Conservation (phyloP, 495 filamentous ascomycete genomes). For the Podospora tetraspora region DNA sequence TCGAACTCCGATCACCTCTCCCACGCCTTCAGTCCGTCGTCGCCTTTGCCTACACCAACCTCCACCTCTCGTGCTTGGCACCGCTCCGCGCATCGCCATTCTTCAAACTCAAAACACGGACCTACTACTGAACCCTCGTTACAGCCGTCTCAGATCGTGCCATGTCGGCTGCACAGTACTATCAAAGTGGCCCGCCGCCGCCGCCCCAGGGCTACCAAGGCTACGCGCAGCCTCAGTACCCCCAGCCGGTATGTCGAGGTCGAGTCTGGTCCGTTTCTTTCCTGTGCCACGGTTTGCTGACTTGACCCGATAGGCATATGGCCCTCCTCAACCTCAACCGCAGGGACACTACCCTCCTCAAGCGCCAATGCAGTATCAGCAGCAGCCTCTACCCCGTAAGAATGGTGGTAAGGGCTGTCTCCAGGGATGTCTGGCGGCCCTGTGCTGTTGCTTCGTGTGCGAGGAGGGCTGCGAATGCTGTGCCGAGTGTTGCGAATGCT, state of each 20-base stretch:
- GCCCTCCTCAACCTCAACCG: slow-evolving; percentile 12
- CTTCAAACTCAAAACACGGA: neutral
- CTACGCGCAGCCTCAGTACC: slow-evolving; percentile 27
- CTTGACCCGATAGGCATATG: slow-evolving; percentile 11
- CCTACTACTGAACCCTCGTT: neutral
- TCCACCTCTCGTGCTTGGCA: neutral
- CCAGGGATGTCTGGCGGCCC: slow-evolving; percentile 57
- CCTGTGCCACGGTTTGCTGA: neutral
- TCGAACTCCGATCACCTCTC: neutral
- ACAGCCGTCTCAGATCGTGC: neutral
- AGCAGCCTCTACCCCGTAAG: slow-evolving; percentile 52
- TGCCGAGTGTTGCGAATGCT: slow-evolving; percentile 64
- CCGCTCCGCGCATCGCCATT: neutral
- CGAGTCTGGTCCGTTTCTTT: neutral
- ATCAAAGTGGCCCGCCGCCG: slow-evolving; percentile 25
- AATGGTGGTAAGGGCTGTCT: slow-evolving; percentile 57
- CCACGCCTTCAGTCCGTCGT: neutral
- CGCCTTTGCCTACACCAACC: neutral
- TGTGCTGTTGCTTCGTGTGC: slow-evolving; percentile 76
- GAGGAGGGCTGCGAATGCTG: slow-evolving; percentile 77
- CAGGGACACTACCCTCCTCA: slow-evolving; percentile 31
- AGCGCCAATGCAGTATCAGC: slow-evolving; percentile 49
- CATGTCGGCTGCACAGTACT: slow-evolving; percentile 34
- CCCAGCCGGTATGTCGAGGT: slow-evolving; percentile 24
- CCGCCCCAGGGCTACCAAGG: slow-evolving; percentile 7